Percentiles rank a stretch among this genome's conserved stretches.
Evolutionary conservation across 1,284 basidiomycete genomes (phyloP).

Genomic region (Sutorius eximius): DNA sequence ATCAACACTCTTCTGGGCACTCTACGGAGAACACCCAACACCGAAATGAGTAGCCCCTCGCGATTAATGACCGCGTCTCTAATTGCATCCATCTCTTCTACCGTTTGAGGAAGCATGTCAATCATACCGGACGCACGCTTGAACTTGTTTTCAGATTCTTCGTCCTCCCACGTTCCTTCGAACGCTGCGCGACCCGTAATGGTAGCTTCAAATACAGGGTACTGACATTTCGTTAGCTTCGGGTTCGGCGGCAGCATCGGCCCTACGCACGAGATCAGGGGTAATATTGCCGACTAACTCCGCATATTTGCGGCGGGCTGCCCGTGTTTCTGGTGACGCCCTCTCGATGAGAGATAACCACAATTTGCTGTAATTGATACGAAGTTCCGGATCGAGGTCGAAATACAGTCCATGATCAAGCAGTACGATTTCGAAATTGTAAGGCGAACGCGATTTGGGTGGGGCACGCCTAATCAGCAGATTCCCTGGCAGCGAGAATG

Average conservation of each 20-base stretch:
- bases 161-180: slow-evolving; percentile 54
- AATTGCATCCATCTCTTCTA: slow-evolving; percentile 77
- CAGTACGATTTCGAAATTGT: slow-evolving; percentile 93
- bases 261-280: slow-evolving; percentile 68
- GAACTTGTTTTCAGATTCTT: slow-evolving; percentile 40
- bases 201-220: slow-evolving; percentile 86
- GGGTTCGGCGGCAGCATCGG: neutral
- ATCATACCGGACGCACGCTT: slow-evolving; percentile 72
- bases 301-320: slow-evolving; percentile 81
- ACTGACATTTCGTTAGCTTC: slow-evolving; percentile 43
- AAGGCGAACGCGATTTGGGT: slow-evolving; percentile 67
- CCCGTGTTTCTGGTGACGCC: slow-evolving; percentile 61
- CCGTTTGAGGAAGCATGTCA: slow-evolving; percentile 65
- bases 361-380: slow-evolving; percentile 77
- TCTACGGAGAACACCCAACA: slow-evolving; percentile 82
- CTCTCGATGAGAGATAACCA: slow-evolving; percentile 86
- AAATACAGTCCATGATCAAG: slow-evolving; percentile 94
- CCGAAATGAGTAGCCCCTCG: slow-evolving; percentile 79
- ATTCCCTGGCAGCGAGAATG: slow-evolving; percentile 60
- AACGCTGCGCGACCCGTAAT: slow-evolving; percentile 67
- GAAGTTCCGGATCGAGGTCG: slow-evolving; percentile 76
- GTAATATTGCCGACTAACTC: slow-evolving; percentile 87
- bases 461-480: slow-evolving; percentile 83
- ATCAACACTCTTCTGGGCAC: slow-evolving; percentile 86
- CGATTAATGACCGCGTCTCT: slow-evolving; percentile 75